Base-by-base conservation (phyloP, 345 rosid genomes). In the Microcos paniculata region DNA sequence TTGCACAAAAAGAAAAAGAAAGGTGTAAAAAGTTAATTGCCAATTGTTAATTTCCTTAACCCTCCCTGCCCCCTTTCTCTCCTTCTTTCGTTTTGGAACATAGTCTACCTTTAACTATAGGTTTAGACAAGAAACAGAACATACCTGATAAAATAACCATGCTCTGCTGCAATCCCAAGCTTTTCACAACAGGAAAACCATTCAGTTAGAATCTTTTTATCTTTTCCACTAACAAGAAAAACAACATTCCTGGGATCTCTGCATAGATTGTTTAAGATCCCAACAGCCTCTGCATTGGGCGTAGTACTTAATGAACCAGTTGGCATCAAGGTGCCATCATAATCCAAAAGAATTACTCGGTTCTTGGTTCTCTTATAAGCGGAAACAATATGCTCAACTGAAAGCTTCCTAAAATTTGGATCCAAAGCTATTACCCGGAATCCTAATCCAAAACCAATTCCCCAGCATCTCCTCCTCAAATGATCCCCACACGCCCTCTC, bases 91-190 rank as follows among this genome's bases (percentile, higher is more conserved):
- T 23, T 56, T 4, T 35, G 38, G 38, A 2, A 35, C 6, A 35
- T 2, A 35, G 38, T 35, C 38, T 42, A 42, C 10, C 45, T 42
- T 42, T 5, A 42, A 7, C 45, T 42, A 8, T 8, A 42, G 45
- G 40, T 30, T 30, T 35, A 33, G 55, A 65, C 15, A 64, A 76
- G 2, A 1, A 43, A 26, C 33, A 52, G 21, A 19, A 10, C 71
- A 80, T 82, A 90, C 99, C 97, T 91, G 80, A 89, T 52, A 72
- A 88, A 92, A 74, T 90, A 95, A 2, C 98, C 98, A 63, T 93
- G 92, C 81, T 95, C 99, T 26, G 98, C 99, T 1, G 94, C 97
- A 53, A 93, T 59, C 26, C 99, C 99, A 43, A 95, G 96, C 77
- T 79, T 84, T 77, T 84, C 88, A 62, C 94, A 91, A 2, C 85